These are phyloP conservation scores for Scheffersomyces spartinae DNA, from an alignment of 805 yeast genomes.

Conservation along the genomic window DNA sequence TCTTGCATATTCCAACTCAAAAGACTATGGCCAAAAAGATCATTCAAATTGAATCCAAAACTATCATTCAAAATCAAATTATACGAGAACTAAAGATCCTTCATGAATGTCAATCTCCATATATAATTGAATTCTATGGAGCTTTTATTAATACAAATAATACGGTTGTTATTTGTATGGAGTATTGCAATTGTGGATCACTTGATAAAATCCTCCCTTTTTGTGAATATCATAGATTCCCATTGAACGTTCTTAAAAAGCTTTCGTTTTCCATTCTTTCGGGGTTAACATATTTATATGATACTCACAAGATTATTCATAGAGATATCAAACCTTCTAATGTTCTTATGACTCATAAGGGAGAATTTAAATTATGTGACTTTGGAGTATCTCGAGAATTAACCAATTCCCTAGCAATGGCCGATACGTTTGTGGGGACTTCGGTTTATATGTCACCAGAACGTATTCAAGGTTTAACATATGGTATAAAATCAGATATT, in stretches of 20 bases:
- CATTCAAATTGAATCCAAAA: constrained; percentile 76
- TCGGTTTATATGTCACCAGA: constrained; percentile 97
- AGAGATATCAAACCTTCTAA: constrained; percentile 95
- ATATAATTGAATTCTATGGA: constrained; percentile 83
- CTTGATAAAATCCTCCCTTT: constrained; percentile 68
- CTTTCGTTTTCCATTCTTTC: constrained; percentile 66
- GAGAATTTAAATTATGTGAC: constrained; percentile 87
- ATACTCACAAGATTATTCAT: constrained; percentile 80
- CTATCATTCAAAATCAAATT: constrained; percentile 69
- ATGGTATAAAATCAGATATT: constrained; percentile 91
- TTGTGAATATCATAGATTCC: constrained; percentile 23
- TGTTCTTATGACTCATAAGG: constrained; percentile 75
- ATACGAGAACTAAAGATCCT: constrained; percentile 80
- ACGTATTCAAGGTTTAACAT: constrained; percentile 87
- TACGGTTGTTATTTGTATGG: constrained; percentile 88
- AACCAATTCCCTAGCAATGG: constrained; percentile 72
- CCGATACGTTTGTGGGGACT: constrained; percentile 97
- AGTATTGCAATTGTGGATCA: constrained; percentile 91
- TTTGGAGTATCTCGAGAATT: constrained; percentile 93
- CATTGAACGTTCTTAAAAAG: constrained; percentile 58
- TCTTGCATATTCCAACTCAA: constrained; percentile 79
- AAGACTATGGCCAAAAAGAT: constrained; percentile 83
- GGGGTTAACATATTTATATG: constrained; percentile 75
- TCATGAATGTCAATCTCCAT: constrained; percentile 79
- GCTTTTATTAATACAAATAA: constrained; percentile 56